Conservation (phyloP, 1,284 basidiomycete genomes). For the Coniferiporia weirii region DNA sequence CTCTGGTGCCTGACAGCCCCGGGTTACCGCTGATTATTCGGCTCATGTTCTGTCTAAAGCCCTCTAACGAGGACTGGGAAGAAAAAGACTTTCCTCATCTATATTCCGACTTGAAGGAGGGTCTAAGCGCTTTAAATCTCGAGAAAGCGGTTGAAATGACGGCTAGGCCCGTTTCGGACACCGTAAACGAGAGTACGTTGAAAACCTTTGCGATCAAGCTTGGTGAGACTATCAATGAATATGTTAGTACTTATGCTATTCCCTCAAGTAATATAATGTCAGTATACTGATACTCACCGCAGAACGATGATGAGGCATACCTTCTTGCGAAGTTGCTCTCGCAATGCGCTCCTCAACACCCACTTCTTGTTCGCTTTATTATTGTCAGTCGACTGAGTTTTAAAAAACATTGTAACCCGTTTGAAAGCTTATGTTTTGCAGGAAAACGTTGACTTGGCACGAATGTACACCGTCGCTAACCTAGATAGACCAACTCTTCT, state of each 20-base stretch:
- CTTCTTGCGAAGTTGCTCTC: constrained; percentile 54
- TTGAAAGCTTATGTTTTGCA: constrained; percentile 25
- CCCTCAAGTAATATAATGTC: neutral
- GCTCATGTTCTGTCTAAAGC: constrained; percentile 72
- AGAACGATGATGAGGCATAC: constrained; percentile 54
- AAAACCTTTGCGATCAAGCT: constrained; percentile 49
- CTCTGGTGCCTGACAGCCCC: constrained; percentile 54
- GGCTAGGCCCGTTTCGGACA: constrained; percentile 52
- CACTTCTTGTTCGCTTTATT: constrained; percentile 36
- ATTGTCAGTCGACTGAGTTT: constrained; percentile 36
- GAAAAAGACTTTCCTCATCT: constrained; percentile 64
- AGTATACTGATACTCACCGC: constrained; percentile 3
- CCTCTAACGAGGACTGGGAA: constrained; percentile 71
- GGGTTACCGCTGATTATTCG: constrained; percentile 56
- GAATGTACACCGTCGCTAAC: constrained; percentile 47
- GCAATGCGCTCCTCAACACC: constrained; percentile 58
- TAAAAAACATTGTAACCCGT: constrained; percentile 29
- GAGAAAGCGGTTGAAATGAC: constrained; percentile 47
- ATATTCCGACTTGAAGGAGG: constrained; percentile 48
- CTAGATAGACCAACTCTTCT: constrained; percentile 52
- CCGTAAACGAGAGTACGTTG: constrained; percentile 41
- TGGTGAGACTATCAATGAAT: constrained; percentile 48
- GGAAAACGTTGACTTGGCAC: constrained; percentile 49
- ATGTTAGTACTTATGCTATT: constrained; percentile 20
- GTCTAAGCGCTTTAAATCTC: constrained; percentile 46